Percentiles rank a stretch among this genome's conserved stretches.
phyloP scores from a whole-genome alignment of 78 protist species.

The Dictyostelium firmibasis region DNA sequence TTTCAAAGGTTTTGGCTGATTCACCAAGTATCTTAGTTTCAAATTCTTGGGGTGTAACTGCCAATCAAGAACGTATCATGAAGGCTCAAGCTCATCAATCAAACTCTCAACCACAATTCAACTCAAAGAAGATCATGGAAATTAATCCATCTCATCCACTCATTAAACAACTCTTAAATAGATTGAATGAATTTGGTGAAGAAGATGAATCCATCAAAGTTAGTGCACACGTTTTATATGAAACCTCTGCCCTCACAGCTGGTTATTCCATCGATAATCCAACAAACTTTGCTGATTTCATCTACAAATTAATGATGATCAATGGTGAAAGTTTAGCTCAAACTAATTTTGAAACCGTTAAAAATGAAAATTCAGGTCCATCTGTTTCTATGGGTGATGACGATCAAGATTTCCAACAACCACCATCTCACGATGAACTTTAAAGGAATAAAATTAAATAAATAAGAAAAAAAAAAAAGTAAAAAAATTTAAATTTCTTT shows the following conservation, averaged over 20 bases:
- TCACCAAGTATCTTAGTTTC: constrained; percentile 93
- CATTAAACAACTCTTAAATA: constrained; percentile 37
- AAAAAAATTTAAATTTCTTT: too few species aligned
- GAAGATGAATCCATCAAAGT: constrained; percentile 80
- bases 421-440: constrained; percentile 12
- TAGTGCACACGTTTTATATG: constrained; percentile 86
- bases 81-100: constrained; percentile 90
- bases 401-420: not conserved
- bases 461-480: not conserved
- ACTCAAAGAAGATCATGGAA: constrained; percentile 87
- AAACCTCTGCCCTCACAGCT: constrained; percentile 88
- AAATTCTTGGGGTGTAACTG: constrained; percentile 92
- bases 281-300: constrained; percentile 80
- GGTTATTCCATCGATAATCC: constrained; percentile 90
- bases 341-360: not conserved
- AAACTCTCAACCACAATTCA: constrained; percentile 14
- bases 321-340: constrained; percentile 30
- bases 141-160: constrained; percentile 95
- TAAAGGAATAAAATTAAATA: too few species aligned
- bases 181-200: constrained; percentile 54
- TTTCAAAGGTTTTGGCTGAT: constrained; percentile 87
- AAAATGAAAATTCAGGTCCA: not conserved
- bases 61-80: constrained; percentile 96
- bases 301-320: constrained; percentile 81
- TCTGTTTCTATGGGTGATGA: not conserved